Conservation (phyloP, 179 eudicot genomes). For the Camellia oleifera region DNA sequence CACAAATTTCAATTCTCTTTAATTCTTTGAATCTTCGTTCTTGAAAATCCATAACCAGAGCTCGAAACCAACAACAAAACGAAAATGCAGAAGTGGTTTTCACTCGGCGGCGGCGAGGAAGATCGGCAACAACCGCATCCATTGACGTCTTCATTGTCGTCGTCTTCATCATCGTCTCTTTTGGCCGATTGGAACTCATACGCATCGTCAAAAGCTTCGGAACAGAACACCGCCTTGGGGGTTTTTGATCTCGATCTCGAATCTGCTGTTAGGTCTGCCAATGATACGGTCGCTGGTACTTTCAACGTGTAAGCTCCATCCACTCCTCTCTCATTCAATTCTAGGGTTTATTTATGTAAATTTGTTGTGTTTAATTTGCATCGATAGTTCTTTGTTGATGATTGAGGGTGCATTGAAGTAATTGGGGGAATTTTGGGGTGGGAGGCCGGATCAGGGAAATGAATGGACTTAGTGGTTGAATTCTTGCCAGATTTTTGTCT, state of each 20-base stretch:
- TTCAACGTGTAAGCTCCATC: constrained; percentile 55
- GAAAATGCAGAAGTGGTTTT: constrained; percentile 49
- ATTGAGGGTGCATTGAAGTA: background rate
- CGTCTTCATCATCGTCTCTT: constrained; percentile 53
- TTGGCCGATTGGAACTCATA: constrained; percentile 86
- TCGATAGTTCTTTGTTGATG: background rate
- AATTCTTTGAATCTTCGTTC: no score
- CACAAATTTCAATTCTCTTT: background rate
- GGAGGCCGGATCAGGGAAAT: background rate
- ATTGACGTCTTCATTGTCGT: constrained; percentile 23
- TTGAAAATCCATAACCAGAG: background rate
- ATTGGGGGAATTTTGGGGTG: background rate
- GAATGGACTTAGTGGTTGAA: background rate
- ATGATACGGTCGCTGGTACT: constrained; percentile 75
- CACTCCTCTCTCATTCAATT: background rate
- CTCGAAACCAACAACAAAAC: background rate
- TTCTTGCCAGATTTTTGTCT: background rate
- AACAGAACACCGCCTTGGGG: constrained; percentile 25
- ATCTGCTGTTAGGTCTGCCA: constrained; percentile 76
- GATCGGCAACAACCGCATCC: constrained; percentile 10
- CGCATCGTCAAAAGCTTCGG: constrained; percentile 38
- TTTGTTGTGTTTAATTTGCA: background rate
- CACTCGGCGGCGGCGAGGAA: constrained; percentile 21
- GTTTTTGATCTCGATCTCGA: constrained; percentile 80
- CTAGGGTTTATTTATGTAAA: background rate